Conservation (phyloP, 139 green algal species). For the Chlorella ohadii region DNA sequence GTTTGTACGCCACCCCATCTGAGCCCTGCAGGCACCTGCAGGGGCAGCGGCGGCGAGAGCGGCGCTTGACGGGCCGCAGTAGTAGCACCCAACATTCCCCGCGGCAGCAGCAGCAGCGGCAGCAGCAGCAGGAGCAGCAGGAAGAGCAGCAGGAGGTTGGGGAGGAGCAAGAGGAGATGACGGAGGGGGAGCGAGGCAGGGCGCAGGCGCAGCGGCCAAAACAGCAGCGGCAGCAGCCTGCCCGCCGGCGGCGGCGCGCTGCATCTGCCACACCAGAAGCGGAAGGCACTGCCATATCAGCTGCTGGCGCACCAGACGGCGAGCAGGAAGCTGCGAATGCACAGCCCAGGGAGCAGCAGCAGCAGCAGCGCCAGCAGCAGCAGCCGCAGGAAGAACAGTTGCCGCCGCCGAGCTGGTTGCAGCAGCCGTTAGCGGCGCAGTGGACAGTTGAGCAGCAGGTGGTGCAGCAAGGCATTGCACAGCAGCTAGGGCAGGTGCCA, state of each 20-base stretch:
- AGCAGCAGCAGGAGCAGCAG: neutral
- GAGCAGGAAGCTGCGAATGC: no score
- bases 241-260: neutral
- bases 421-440: neutral
- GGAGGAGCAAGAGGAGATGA: neutral
- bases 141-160: neutral
- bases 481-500: no score
- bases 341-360: neutral
- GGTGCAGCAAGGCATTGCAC: no score
- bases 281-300: neutral
- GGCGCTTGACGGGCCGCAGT: neutral
- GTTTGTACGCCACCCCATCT: neutral
- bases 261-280: neutral
- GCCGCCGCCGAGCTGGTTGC: no score
- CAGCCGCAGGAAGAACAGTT: neutral
- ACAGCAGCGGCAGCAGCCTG: neutral
- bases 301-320: neutral
- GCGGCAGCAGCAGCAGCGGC: neutral
- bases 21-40: constrained; percentile 2
- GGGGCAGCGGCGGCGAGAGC: neutral
- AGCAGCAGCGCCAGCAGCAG: neutral
- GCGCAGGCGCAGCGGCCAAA: neutral
- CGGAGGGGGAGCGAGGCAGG: neutral
- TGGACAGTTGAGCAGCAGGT: no score
- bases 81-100: neutral